phyloP scores from a whole-genome alignment of 108 stramenopile species.

The Thalassiosira profunda region DNA sequence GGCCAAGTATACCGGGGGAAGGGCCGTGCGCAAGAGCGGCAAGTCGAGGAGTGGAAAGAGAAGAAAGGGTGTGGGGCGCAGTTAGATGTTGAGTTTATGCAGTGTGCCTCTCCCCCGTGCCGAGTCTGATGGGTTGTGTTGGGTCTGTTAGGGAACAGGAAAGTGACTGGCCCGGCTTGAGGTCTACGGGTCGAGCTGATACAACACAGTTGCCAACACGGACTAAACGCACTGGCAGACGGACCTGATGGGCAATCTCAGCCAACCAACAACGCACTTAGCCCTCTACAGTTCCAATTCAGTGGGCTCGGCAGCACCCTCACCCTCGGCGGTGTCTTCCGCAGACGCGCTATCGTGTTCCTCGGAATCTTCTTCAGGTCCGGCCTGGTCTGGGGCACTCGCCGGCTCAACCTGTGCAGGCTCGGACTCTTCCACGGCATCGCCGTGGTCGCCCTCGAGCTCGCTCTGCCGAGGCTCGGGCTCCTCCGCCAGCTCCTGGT shows the following conservation, averaged over 20 bases:
- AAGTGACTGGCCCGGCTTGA: neutral
- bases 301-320: no score
- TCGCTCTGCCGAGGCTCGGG: neutral
- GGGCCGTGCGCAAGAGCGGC: conserved; percentile 72
- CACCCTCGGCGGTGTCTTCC: no score
- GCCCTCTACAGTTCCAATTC: no score
- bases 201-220: neutral
- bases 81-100: conserved; percentile 23
- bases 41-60: conserved; percentile 76
- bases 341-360: no score
- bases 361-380: neutral
- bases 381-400: neutral
- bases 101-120: neutral
- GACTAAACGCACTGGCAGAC: neutral
- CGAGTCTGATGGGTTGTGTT: neutral
- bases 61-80: conserved; percentile 82
- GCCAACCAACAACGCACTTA: no score
- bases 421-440: neutral
- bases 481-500: neutral
- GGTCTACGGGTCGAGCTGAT: neutral
- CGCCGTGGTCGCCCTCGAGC: neutral
- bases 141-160: neutral
- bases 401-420: neutral
- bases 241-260: neutral
- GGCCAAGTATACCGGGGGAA: conserved; percentile 85